A percentile compares a stretch with the other conserved stretches of the same genome.
phyloP scores from a whole-genome alignment of 139 green algal species.

The Chlorella sp. region DNA sequence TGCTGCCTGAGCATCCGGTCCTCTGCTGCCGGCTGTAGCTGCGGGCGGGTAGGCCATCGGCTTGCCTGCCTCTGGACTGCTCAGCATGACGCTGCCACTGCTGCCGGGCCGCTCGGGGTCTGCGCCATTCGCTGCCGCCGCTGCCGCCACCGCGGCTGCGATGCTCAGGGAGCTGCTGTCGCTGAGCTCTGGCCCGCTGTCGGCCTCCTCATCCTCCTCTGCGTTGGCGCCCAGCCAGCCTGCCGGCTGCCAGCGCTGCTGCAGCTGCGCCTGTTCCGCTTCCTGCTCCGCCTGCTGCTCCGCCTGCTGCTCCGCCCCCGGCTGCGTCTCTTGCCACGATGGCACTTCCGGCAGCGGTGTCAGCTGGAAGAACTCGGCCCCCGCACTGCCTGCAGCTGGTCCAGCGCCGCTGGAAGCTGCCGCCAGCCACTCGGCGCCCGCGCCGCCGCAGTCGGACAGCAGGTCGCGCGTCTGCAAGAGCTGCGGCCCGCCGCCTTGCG shows the following conservation, averaged over 20 bases:
- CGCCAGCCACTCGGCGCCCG: neutral
- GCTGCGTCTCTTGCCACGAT: neutral
- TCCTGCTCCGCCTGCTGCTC: neutral
- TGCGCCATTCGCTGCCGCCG: neutral
- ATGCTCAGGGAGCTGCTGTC: neutral
- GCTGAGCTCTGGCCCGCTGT: neutral
- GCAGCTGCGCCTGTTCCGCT: neutral
- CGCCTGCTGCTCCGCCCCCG: neutral
- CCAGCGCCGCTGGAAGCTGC: neutral
- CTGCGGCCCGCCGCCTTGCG: neutral
- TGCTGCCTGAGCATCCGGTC: too few relatives aligned
- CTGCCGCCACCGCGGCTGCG: neutral
- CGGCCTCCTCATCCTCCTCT: neutral
- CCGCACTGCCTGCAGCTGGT: neutral
- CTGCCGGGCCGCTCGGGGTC: neutral
- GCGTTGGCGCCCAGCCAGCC: neutral
- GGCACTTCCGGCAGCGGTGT: slow-evolving; percentile 14
- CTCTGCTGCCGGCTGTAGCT: neutral
- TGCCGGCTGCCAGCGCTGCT: neutral
- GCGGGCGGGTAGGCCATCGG: neutral
- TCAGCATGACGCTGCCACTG: neutral
- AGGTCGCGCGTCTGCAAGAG: slow-evolving; percentile 7
- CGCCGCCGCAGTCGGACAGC: slow-evolving; percentile 16
- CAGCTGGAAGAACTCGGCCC: slow-evolving; percentile 22
- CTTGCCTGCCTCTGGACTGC: neutral